Base-by-base conservation (phyloP, 2,329 filamentous ascomycete species). In the Tolypocladium album region DNA sequence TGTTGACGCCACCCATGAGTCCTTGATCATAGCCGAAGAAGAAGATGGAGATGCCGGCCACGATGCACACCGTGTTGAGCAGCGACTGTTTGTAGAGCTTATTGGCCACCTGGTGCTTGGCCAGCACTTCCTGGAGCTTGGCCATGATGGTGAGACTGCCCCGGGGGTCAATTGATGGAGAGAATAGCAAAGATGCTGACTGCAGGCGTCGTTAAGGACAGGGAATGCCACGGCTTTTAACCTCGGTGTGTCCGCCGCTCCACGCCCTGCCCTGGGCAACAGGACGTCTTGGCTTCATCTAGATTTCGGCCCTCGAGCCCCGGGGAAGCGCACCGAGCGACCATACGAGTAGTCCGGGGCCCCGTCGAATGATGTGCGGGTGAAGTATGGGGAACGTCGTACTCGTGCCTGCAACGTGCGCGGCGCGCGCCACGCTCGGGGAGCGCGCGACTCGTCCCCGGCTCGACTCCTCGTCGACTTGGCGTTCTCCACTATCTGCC, bases 1-100 rank as follows among this genome's bases (percentile, higher is more conserved):
- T 85, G 71, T 89, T 88, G 15, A 89, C 85, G 60, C 86, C 86
- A 22, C 82, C 82, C 84, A 80, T 86, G 63, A 80, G 71, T 53
- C 78, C 80, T 65, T 82, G 80, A 63, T 83, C 80, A 65, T 82
- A 82, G 45, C 79, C 86, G 65, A 88, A 88, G 76, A 88, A 88
- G 70, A 88, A 85, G 63, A 88, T 88, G 17, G 84, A 87, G 17
- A 88, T 70, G 1, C 78, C 85, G 1, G 86, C 85, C 17, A 88
- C 75, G 56, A 78, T 79, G 69, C 88, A 88, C 71, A 88, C 82
- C 43, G 81, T 80, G 60, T 85, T 77, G 59, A 87, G 78, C 61
- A 87, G 76, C 50, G 72, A 70, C 22, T 75, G 71, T 74, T 86
- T 86, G 73, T 85, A 75, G 6, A 82, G 70, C 63, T 74, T 75